phyloP scores from a whole-genome alignment of 208 protist species.

The Wallacemonas rigidus region DNA sequence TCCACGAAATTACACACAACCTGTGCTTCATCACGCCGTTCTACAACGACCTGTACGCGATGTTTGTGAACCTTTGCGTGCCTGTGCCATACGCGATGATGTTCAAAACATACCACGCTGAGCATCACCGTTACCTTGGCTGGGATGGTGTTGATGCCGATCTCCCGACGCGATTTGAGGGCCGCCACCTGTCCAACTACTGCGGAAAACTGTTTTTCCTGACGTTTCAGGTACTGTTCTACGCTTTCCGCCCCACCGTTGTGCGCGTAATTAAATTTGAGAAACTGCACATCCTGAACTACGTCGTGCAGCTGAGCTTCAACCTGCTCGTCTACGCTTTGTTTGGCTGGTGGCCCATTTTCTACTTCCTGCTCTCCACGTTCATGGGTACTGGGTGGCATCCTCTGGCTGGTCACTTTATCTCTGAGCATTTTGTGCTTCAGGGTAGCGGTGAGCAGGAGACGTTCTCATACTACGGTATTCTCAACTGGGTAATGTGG shows the following conservation, averaged over 20 bases:
- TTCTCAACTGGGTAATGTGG: slow-evolving; percentile 89
- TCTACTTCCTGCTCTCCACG: slow-evolving; percentile 80
- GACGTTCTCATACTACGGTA: slow-evolving; percentile 97
- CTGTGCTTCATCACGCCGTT: slow-evolving; percentile 72
- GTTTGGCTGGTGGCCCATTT: slow-evolving; percentile 59
- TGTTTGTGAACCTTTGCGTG: slow-evolving; percentile 90
- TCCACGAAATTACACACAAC: slow-evolving; percentile 93
- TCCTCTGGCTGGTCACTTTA: slow-evolving; percentile 90
- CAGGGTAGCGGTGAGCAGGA: slow-evolving; percentile 76
- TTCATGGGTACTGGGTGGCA: slow-evolving; percentile 89
- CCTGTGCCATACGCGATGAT: slow-evolving; percentile 88
- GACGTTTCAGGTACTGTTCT: slow-evolving; percentile 89
- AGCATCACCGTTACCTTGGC: slow-evolving; percentile 93
- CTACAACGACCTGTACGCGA: slow-evolving; percentile 82
- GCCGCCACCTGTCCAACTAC: slow-evolving; percentile 60
- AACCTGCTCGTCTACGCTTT: slow-evolving; percentile 45
- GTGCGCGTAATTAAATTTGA: slow-evolving; percentile 64
- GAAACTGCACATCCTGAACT: slow-evolving; percentile 60
- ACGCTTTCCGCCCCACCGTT: slow-evolving; percentile 84
- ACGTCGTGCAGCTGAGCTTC: slow-evolving; percentile 43
- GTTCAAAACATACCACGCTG: slow-evolving; percentile 93
- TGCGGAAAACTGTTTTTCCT: slow-evolving; percentile 83
- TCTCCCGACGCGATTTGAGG: slow-evolving; percentile 83
- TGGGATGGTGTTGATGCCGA: slow-evolving; percentile 88
- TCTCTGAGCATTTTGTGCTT: slow-evolving; percentile 94